Percentiles rank a stretch among this genome's conserved stretches.
Evolutionary conservation across 2,329 filamentous ascomycete species (phyloP).

Genomic region (Cadophora sp.): DNA sequence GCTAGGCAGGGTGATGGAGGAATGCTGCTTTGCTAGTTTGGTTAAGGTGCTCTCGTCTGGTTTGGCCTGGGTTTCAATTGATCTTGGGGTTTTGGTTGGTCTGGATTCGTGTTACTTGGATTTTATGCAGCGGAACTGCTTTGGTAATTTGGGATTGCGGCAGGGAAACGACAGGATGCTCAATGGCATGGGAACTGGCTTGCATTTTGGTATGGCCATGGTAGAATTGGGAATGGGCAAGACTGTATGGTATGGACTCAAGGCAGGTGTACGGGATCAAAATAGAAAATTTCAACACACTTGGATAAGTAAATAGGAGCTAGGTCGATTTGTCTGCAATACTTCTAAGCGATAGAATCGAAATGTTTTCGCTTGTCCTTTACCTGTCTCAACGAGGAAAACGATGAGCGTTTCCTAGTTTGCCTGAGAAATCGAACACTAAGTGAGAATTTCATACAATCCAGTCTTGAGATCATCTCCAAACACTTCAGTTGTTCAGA

Average conservation of each 20-base stretch:
- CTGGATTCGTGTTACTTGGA: not conserved
- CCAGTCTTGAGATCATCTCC: no score
- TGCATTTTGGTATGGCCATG: not conserved
- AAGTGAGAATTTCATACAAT: no score
- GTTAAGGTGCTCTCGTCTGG: not conserved
- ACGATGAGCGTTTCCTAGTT: not conserved
- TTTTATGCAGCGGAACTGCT: not conserved
- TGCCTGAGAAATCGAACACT: no score
- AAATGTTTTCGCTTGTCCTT: not conserved
- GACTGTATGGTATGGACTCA: not conserved
- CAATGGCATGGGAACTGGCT: not conserved
- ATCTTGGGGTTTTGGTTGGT: not conserved
- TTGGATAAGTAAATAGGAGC: not conserved
- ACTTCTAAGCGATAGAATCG: not conserved
- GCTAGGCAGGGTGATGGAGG: constrained; percentile 33
- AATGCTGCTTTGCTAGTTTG: constrained; percentile 27
- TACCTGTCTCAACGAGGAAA: not conserved
- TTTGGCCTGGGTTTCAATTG: not conserved
- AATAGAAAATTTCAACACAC: not conserved
- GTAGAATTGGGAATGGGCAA: not conserved
- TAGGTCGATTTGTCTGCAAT: not conserved
- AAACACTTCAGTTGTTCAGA: no score
- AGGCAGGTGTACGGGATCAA: not conserved
- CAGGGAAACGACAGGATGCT: not conserved
- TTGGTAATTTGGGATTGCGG: not conserved